Conservation (phyloP, 2,329 filamentous ascomycete genomes). For the Aspergillus latus region DNA sequence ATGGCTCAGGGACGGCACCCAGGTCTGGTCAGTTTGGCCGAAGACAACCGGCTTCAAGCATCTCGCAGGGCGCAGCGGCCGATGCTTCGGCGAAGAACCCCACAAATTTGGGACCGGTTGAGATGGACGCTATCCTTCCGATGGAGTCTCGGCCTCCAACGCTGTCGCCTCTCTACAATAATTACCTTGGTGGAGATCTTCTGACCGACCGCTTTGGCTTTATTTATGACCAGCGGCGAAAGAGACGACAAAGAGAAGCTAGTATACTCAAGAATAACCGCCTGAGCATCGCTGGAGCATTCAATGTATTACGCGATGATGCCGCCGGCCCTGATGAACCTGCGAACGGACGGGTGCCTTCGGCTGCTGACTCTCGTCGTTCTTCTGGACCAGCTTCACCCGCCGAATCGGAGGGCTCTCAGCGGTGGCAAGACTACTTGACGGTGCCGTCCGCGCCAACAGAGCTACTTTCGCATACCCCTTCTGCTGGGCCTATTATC, state of each 20-base stretch:
- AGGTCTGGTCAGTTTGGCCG: conserved; percentile 30
- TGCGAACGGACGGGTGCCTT: conserved; percentile 46
- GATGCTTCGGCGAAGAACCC: conserved; percentile 33
- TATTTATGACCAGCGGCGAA: conserved; percentile 86
- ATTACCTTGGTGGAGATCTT: conserved; percentile 68
- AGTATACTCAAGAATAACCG: conserved; percentile 32
- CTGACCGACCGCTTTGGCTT: conserved; percentile 88
- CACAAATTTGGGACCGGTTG: conserved; percentile 68
- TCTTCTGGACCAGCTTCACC: conserved; percentile 59
- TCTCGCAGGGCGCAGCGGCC: conserved; percentile 33
- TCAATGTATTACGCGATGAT: conserved; percentile 40
- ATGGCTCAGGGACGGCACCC: conserved; percentile 23
- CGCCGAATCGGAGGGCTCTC: conserved; percentile 61
- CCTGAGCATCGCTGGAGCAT: conserved; percentile 40
- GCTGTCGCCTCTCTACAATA: conserved; percentile 70
- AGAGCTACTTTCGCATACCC: conserved; percentile 81
- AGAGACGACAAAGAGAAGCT: conserved; percentile 57
- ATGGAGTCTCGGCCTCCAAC: conserved; percentile 81
- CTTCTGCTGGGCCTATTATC: conserved; percentile 56
- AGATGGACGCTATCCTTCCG: conserved; percentile 88
- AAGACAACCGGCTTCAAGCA: conserved; percentile 30
- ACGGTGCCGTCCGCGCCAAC: conserved; percentile 79
- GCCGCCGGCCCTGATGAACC: conserved; percentile 34
- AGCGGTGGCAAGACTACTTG: conserved; percentile 83
- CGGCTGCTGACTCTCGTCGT: conserved; percentile 46